Evolutionary conservation across 768 basidiomycete genomes (phyloP).

Genomic region (Lactarius tabidus): DNA sequence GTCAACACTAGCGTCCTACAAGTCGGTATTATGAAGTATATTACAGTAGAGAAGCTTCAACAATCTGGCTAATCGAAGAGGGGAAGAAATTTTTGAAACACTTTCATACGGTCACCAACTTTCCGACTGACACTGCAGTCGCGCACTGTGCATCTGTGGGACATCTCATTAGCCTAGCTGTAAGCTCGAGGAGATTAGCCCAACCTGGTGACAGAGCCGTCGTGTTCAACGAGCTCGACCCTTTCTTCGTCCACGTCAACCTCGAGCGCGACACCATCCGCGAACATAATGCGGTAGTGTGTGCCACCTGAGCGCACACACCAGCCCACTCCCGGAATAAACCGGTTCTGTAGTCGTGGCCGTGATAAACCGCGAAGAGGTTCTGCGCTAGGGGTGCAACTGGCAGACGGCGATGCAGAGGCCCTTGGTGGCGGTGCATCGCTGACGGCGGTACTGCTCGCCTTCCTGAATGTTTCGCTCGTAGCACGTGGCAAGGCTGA

Average conservation of each 20-base stretch:
- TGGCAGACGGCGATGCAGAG: slow-evolving; percentile 25
- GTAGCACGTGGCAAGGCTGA: slow-evolving; percentile 2
- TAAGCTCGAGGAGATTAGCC: background rate
- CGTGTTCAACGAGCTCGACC: slow-evolving; percentile 34
- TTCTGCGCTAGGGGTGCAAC: slow-evolving; percentile 18
- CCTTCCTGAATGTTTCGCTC: slow-evolving; percentile 22
- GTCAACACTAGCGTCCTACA: no score
- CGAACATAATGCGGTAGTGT: slow-evolving; percentile 42
- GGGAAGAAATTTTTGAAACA: slow-evolving; percentile 41
- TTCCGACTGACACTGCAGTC: slow-evolving; percentile 33
- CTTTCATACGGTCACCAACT: slow-evolving; percentile 41
- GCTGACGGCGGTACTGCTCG: slow-evolving; percentile 26
- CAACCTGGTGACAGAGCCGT: slow-evolving; percentile 32
- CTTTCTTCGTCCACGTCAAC: slow-evolving; percentile 44
- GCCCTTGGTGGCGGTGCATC: background rate
- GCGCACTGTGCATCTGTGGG: slow-evolving; percentile 34
- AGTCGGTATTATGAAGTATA: background rate
- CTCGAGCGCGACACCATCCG: slow-evolving; percentile 39
- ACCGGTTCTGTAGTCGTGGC: slow-evolving; percentile 35
- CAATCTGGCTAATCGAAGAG: slow-evolving; percentile 35
- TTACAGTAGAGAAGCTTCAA: slow-evolving; percentile 1
- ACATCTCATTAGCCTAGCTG: background rate
- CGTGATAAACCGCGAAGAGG: background rate
- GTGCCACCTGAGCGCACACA: slow-evolving; percentile 41
- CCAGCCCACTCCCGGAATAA: slow-evolving; percentile 41